Evolutionary conservation across 2,329 filamentous ascomycete species (phyloP).

Genomic region (Fusarium heterosporum): DNA sequence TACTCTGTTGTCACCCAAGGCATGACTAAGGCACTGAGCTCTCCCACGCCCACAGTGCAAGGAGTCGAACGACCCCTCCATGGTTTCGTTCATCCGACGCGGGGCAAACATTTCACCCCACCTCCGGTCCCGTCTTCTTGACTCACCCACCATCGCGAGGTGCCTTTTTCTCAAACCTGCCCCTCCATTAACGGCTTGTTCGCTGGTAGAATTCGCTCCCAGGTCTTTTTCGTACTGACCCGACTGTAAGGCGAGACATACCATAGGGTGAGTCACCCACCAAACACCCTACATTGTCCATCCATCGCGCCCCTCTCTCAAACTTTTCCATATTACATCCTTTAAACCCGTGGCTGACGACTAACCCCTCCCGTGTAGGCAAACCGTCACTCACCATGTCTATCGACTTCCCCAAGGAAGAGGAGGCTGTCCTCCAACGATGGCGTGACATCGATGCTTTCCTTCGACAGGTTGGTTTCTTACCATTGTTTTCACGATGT

Average conservation of each 20-base stretch:
- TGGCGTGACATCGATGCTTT: conserved; percentile 97
- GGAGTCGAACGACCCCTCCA: conserved; percentile 6
- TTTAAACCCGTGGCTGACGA: conserved; percentile 7
- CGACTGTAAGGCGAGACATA: conserved; percentile 27
- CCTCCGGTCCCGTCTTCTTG: conserved; percentile 37
- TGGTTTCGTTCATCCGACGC: conserved; percentile 18
- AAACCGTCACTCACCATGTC: conserved; percentile 67
- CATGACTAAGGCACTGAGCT: too few relatives aligned
- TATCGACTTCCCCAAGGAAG: conserved; percentile 92
- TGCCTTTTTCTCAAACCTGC: conserved; percentile 45
- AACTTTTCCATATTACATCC: neutral
- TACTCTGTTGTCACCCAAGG: too few relatives aligned
- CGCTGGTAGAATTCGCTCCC: conserved; percentile 28
- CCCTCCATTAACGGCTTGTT: conserved; percentile 43
- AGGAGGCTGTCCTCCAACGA: conserved; percentile 83
- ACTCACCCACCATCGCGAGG: conserved; percentile 47
- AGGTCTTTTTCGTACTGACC: conserved; percentile 28
- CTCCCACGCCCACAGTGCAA: neutral
- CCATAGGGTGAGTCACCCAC: conserved; percentile 29
- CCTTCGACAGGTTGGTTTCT: conserved; percentile 74
- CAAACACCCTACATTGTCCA: neutral
- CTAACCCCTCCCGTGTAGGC: conserved; percentile 28
- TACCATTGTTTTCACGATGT: neutral
- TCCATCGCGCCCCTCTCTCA: neutral
- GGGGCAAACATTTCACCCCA: conserved; percentile 45